Base-by-base conservation (phyloP, 129 eudicot species). In the Rutidosis leptorrhynchoides region DNA sequence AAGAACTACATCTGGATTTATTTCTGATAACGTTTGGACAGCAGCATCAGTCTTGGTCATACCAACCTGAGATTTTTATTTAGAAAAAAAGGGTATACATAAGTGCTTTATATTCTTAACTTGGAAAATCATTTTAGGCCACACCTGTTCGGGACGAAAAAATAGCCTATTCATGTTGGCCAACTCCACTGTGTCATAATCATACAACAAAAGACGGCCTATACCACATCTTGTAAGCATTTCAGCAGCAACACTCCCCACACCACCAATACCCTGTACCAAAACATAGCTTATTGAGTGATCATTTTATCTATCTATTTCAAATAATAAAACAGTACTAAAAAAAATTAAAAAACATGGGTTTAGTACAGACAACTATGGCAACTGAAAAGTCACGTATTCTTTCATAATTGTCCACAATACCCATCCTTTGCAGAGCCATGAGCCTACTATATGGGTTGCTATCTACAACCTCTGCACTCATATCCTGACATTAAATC, bases 21-120 rank as follows among this genome's bases (percentile, higher is more conserved):
- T 93, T 72, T 88, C 96, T 32, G 98, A 75, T 49, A 93, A 89
- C 26, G 98, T 93, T 81, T 93, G 96, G 43, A 88, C 96, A 57
- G 96, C 96, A 82, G 96, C 98, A 82, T 93, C 98, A 62, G 98
- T 93, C 86, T 93, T 93, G 58, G 98, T 93, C 98, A 93, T 88
- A 68, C 98, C 90, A 45, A 69, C 84, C 98, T 93, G 76, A 25
- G 58, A 67, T 67, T 58, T 61, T 6, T 12, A n/a, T n/a, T n/a
- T n/a, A n/a, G n/a, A n/a, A n/a, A 2, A 12, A 40, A 40, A 40
- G 11, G 46, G 29, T 10, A 58, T 25, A 53, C 2, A 19, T 29
- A 55, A 51, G 26, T 33, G 7, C 10, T 55, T 28, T 37, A 73
- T 19, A 24, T 42, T 9, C 62, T 3, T 63, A 3, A 48, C 27